A percentile compares a stretch with the other conserved stretches of the same genome.
These are phyloP conservation scores for Aspergillus quadricinctus DNA, from an alignment of 2,329 filamentous ascomycete species.

Conservation along the genomic window DNA sequence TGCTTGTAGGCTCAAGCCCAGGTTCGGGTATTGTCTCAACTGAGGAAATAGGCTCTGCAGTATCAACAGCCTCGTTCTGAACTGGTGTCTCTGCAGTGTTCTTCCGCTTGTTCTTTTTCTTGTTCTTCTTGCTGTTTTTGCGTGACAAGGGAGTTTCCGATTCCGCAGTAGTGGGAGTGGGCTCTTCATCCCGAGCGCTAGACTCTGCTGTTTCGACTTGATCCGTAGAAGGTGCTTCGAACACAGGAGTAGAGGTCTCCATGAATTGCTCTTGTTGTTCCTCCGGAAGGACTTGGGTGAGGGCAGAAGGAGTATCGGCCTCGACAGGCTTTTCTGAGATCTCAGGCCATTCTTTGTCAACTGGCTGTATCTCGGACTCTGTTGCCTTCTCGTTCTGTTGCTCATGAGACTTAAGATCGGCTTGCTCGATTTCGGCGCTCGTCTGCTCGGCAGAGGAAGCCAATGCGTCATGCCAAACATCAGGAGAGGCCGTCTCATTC, in stretches of 20 bases:
- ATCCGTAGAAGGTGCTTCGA: not conserved
- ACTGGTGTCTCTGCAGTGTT: conserved; percentile 1
- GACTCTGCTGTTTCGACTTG: not conserved
- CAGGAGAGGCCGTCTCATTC: not conserved
- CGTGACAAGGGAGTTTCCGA: conserved; percentile 9
- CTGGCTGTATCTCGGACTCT: not conserved
- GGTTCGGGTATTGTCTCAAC: not conserved
- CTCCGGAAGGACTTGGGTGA: not conserved
- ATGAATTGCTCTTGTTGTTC: not conserved
- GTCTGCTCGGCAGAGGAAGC: not conserved
- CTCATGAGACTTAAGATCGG: not conserved
- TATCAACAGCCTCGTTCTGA: conserved; percentile 4
- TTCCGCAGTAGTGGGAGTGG: not conserved
- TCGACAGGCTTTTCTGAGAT: not conserved
- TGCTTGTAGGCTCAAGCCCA: conserved; percentile 8
- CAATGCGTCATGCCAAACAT: not conserved
- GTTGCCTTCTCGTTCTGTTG: not conserved
- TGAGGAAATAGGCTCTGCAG: conserved; percentile 1
- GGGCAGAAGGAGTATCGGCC: not conserved
- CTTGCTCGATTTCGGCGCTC: not conserved
- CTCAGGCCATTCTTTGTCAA: not conserved
- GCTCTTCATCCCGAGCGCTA: not conserved
- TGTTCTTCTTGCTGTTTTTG: conserved; percentile 18
- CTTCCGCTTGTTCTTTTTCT: conserved; percentile 21
- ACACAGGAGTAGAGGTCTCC: not conserved